phyloP scores from a whole-genome alignment of 768 basidiomycete species.

The Boletus reticuloceps region DNA sequence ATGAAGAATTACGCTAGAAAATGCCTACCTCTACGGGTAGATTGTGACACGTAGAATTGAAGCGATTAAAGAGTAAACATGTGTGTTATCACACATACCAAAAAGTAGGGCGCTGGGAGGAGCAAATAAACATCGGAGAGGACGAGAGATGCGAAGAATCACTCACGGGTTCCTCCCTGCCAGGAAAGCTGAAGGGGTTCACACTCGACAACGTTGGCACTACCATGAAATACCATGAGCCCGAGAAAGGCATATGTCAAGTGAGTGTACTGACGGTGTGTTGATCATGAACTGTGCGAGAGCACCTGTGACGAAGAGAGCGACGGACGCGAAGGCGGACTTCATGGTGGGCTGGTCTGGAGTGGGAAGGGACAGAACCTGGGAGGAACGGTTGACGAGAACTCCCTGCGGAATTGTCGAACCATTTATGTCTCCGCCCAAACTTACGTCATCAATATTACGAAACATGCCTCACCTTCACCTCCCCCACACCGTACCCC shows the following conservation, averaged over 20 bases:
- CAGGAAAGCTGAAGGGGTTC: slow-evolving; percentile 54
- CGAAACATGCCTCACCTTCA: background rate
- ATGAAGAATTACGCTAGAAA: background rate
- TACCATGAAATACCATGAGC: slow-evolving; percentile 24
- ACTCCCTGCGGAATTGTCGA: slow-evolving; percentile 12
- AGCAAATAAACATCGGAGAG: background rate
- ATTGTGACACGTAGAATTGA: background rate
- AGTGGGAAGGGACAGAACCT: slow-evolving; percentile 8
- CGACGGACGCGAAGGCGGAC: slow-evolving; percentile 36
- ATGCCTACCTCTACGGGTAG: slow-evolving; percentile 38
- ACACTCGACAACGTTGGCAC: slow-evolving; percentile 52
- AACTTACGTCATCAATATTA: slow-evolving; percentile 16
- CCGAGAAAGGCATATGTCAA: background rate
- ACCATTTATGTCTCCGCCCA: slow-evolving; percentile 33
- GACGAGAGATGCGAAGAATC: background rate
- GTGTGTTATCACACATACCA: slow-evolving; percentile 46
- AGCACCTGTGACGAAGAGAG: slow-evolving; percentile 41
- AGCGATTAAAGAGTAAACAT: background rate
- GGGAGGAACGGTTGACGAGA: background rate
- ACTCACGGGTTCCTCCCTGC: slow-evolving; percentile 56
- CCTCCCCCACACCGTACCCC: too few relatives aligned
- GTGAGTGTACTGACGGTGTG: slow-evolving; percentile 59
- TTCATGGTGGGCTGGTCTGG: slow-evolving; percentile 42
- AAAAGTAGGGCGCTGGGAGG: slow-evolving; percentile 53
- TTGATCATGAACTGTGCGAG: slow-evolving; percentile 56